These are phyloP conservation scores for Polyporus arcularius DNA, from an alignment of 768 basidiomycete genomes.

Conservation along the genomic window DNA sequence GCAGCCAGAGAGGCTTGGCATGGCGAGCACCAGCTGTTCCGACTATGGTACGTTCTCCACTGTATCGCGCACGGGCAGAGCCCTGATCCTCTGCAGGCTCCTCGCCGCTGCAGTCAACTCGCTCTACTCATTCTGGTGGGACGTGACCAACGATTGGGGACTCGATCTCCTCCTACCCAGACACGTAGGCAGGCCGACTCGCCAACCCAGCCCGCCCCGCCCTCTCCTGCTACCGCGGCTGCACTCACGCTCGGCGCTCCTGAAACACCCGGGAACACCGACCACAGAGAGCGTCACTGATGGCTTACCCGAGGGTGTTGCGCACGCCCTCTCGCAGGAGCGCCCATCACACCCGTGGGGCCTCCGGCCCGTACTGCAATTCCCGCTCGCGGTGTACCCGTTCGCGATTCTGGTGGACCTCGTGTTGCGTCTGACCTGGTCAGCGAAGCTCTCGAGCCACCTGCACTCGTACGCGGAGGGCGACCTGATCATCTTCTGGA, in stretches of 20 bases:
- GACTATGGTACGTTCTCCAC: conserved; percentile 66
- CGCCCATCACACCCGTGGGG: conserved; percentile 56
- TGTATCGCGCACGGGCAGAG: background rate
- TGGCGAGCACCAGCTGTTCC: conserved; percentile 77
- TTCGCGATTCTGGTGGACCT: conserved; percentile 81
- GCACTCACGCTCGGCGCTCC: conserved; percentile 36
- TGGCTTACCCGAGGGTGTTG: background rate
- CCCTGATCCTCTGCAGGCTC: conserved; percentile 52
- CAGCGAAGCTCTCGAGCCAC: conserved; percentile 85
- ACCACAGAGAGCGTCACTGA: conserved; percentile 3
- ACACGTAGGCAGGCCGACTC: conserved; percentile 21
- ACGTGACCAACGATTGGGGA: conserved; percentile 98
- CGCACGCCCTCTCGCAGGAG: background rate
- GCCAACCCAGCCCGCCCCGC: conserved; percentile 37
- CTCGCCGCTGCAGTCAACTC: conserved; percentile 86
- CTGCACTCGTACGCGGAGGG: conserved; percentile 80
- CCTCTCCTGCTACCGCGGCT: conserved; percentile 49
- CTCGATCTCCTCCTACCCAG: conserved; percentile 60
- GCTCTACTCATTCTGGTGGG: conserved; percentile 98
- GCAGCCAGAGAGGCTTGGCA: conserved; percentile 58
- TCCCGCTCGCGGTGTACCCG: conserved; percentile 84
- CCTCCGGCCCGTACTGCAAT: conserved; percentile 73
- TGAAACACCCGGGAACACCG: conserved; percentile 17
- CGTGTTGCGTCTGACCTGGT: conserved; percentile 90
- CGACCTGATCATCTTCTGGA: conserved; percentile 80